Evolutionary conservation across 208 protist species (phyloP), one percentile per base, ranked within the genome.

Genomic region (Crithidia thermophila): DNA sequence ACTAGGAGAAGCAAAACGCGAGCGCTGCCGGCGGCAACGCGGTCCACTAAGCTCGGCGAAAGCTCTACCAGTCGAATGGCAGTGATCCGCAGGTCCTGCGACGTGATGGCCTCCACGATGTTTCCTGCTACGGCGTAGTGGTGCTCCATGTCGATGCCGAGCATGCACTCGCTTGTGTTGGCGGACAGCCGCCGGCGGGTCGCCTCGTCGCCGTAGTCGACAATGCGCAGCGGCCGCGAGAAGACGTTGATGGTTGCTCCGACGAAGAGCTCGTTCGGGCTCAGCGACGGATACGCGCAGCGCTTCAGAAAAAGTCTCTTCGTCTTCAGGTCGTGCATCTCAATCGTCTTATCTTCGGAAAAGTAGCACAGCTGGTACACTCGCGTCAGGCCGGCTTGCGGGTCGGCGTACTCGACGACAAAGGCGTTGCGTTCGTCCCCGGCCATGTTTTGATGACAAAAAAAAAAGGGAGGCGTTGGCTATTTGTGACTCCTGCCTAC

Each of bases 281-380:
- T 76, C 30, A 99, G 62, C 5, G 81, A 84, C 1, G 88, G 88
- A 70, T 97, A 98, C 11, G 81, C 72, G 64, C 88, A 96, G 0
- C 94, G 83, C 71, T 98, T 98, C 52, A 98, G 76, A 80, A 98
- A 98, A 23, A 94, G 71, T 16, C 89, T 80, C 56, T 90, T 91
- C 31, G 85, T 96, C 75, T 97, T 98, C 39, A 96, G 55, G 70
- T 98, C 91, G 79, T 91, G 94, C 94, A 98, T 98, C 72, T 98
- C 97, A 63, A 98, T 92, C 9, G 95, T 96, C 40, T 91, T 74
- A 65, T 98, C 92, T 14, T 85, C 79, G 2, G 80, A 61, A 71
- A 88, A 96, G 75, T 94, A 98, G 43, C 97, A 64, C n/a, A 98
- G 70, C 42, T 92, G 81, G 81, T 98, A 98, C 21, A 80, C 72